Conservation (phyloP, 148 eudicot species). For the Linanthus parryae region DNA sequence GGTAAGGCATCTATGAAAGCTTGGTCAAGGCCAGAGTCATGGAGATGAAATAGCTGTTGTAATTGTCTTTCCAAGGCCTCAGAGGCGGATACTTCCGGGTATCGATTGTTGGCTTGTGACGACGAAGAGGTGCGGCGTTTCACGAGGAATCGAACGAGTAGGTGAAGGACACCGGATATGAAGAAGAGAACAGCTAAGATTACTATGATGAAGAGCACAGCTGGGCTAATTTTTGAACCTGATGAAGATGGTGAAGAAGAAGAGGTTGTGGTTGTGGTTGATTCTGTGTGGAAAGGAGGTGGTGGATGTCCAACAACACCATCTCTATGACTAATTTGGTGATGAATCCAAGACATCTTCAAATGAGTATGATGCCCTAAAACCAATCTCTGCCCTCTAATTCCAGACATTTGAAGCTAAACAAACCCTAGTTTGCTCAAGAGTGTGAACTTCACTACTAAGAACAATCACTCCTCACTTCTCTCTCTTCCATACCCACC, state of each 20-base stretch:
- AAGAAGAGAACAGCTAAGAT: slow-evolving; percentile 43
- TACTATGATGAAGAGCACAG: slow-evolving; percentile 43
- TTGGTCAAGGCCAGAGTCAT: slow-evolving; percentile 61
- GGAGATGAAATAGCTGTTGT: slow-evolving; percentile 48
- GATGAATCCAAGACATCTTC: slow-evolving; percentile 42
- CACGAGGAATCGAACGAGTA: slow-evolving; percentile 37
- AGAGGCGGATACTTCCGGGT: slow-evolving; percentile 27
- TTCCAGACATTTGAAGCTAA: slow-evolving; percentile 21
- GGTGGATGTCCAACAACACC: slow-evolving; percentile 30
- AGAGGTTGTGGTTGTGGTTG: slow-evolving; percentile 13
- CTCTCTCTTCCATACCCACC: too few relatives aligned
- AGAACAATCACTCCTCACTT: slow-evolving; percentile 1
- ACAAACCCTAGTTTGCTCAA: too few relatives aligned
- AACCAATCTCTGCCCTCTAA: slow-evolving; percentile 23
- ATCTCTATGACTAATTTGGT: slow-evolving; percentile 36
- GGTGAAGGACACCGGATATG: slow-evolving; percentile 38
- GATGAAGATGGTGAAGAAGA: slow-evolving; percentile 26
- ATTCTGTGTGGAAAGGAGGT: slow-evolving; percentile 27
- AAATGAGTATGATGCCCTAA: slow-evolving; percentile 40
- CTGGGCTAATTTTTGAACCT: slow-evolving; percentile 37
- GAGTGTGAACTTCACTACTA: background rate
- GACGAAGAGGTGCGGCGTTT: slow-evolving; percentile 23
- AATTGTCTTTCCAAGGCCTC: slow-evolving; percentile 45
- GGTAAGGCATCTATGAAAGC: slow-evolving; percentile 59
- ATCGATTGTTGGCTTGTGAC: slow-evolving; percentile 16